These are phyloP conservation scores for Fonsecaea pedrosoi DNA, from an alignment of 2,329 filamentous ascomycete species.

Conservation along the genomic window DNA sequence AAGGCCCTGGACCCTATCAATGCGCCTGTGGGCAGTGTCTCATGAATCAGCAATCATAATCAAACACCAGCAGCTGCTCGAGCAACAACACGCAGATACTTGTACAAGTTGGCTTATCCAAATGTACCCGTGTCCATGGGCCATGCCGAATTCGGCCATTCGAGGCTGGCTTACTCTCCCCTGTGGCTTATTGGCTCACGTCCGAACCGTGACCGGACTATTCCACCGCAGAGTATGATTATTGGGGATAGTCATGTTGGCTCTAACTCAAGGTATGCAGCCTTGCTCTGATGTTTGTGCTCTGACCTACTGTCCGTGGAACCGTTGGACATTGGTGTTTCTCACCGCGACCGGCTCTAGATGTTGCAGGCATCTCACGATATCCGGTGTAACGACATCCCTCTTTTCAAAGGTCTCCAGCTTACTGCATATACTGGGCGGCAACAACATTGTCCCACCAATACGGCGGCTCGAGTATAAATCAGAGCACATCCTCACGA, in stretches of 20 bases:
- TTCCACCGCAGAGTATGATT: not conserved
- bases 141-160: not conserved
- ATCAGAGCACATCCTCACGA: not conserved
- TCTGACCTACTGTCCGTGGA: not conserved
- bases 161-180: constrained; percentile 4
- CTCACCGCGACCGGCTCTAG: not conserved
- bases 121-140: not conserved
- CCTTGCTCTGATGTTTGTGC: not conserved
- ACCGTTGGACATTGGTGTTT: not conserved
- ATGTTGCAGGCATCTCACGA: not conserved
- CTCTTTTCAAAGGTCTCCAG: not conserved
- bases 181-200: constrained; percentile 2
- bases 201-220: not conserved
- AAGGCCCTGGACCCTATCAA: not conserved
- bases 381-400: not conserved
- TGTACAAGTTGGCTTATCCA: not conserved
- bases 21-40: not conserved
- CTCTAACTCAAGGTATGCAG: not conserved
- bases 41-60: not conserved
- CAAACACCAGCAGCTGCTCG: not conserved
- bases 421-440: not conserved
- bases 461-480: not conserved
- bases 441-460: not conserved
- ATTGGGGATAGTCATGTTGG: not conserved
- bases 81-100: not conserved